Evolutionary conservation across 768 basidiomycete species (phyloP).

Genomic region (Russula brevipes): DNA sequence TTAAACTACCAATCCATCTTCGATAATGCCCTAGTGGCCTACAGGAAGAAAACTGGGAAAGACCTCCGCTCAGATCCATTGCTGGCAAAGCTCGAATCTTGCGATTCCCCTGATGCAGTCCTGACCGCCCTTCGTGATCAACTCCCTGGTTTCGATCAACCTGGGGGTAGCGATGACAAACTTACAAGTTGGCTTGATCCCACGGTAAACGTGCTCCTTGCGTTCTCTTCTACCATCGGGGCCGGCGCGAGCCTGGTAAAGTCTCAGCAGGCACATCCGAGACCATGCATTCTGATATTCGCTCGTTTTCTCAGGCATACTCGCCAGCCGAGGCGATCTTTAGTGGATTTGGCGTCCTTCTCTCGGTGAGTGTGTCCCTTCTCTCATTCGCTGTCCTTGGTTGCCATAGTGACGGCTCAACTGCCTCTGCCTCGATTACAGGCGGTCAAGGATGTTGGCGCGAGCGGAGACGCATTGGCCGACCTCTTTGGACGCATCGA

Average conservation of each 20-base stretch:
- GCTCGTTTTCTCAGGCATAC: neutral
- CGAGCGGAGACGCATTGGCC: neutral
- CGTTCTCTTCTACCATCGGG: neutral
- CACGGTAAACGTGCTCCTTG: neutral
- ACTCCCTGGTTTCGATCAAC: neutral
- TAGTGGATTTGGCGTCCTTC: neutral
- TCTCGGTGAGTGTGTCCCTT: neutral
- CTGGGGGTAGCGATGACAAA: neutral
- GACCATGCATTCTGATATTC: neutral
- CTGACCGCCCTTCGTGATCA: neutral
- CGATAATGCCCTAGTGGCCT: neutral
- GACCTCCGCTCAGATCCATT: neutral
- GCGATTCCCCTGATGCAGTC: neutral
- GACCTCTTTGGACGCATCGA: neutral
- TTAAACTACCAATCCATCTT: neutral
- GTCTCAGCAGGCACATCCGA: neutral
- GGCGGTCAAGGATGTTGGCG: neutral
- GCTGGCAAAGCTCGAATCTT: neutral
- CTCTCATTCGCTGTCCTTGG: no score
- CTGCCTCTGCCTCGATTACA: neutral
- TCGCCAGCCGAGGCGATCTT: neutral
- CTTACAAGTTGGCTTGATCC: conserved; percentile 5
- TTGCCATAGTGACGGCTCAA: neutral
- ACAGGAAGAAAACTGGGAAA: neutral
- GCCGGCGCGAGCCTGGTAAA: neutral